A percentile compares a stretch with the other conserved stretches of the same genome.
phyloP scores from a whole-genome alignment of 1,284 basidiomycete species.

The Trichosporon coremiiforme region DNA sequence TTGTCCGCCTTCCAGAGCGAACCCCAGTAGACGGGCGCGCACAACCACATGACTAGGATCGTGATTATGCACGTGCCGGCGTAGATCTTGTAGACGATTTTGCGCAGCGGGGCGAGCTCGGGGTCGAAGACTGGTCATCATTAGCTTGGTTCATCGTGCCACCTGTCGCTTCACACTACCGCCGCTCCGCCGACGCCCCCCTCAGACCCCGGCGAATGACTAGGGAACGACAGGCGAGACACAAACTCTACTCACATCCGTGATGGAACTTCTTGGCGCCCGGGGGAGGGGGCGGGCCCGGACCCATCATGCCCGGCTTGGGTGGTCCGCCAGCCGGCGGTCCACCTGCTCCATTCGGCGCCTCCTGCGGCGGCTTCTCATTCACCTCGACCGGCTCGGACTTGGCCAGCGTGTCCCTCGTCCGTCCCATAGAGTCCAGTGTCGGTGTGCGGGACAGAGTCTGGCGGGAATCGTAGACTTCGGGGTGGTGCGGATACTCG shows the following conservation, averaged over 20 bases:
- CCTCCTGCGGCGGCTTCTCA: not conserved
- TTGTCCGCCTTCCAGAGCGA: slow-evolving; percentile 54
- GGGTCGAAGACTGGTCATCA: slow-evolving; percentile 41
- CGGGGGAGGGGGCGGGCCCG: too few relatives aligned
- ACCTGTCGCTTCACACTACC: too few relatives aligned
- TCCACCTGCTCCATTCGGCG: too few relatives aligned
- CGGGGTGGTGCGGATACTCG: not conserved
- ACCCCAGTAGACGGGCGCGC: slow-evolving; percentile 58
- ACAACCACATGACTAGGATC: slow-evolving; percentile 51
- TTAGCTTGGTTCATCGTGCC: too few relatives aligned
- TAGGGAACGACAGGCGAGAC: too few relatives aligned
- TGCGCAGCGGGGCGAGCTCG: slow-evolving; percentile 42
- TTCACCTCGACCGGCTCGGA: not conserved
- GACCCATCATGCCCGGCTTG: not conserved
- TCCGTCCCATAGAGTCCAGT: not conserved
- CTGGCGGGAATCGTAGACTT: not conserved
- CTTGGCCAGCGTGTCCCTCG: not conserved
- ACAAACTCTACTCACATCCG: slow-evolving; percentile 29
- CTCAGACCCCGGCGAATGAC: too few relatives aligned
- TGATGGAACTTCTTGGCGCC: too few relatives aligned
- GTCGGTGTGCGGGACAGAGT: not conserved
- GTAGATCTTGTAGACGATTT: slow-evolving; percentile 47
- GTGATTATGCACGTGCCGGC: slow-evolving; percentile 37
- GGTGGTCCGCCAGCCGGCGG: not conserved
- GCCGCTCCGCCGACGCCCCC: too few relatives aligned